A percentile compares a stretch with the other conserved stretches of the same genome.
These are phyloP conservation scores for Nothopassalora personata DNA, from an alignment of 2,329 filamentous ascomycete genomes.

Conservation along the genomic window DNA sequence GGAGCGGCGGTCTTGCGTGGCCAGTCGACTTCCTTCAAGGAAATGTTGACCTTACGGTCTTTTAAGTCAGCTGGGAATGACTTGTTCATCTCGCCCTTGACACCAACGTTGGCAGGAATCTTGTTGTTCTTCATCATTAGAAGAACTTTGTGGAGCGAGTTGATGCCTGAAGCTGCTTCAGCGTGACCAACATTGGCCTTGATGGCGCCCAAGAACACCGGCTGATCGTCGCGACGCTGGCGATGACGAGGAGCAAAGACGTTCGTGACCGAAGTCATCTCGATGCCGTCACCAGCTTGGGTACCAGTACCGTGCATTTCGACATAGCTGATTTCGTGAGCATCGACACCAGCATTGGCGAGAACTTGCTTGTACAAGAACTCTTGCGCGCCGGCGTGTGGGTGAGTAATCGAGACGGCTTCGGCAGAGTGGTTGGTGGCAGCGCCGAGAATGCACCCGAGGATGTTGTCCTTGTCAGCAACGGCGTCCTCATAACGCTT, in stretches of 20 bases:
- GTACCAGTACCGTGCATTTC: slow-evolving; percentile 90
- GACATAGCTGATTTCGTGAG: slow-evolving; percentile 72
- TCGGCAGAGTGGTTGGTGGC: slow-evolving; percentile 79
- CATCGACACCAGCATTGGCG: slow-evolving; percentile 67
- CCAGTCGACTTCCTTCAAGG: slow-evolving; percentile 41
- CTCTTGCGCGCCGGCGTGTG: slow-evolving; percentile 71
- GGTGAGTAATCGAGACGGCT: slow-evolving; percentile 76
- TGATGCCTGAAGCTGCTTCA: slow-evolving; percentile 52
- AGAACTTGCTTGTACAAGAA: slow-evolving; percentile 65
- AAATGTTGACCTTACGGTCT: slow-evolving; percentile 51
- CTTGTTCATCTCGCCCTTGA: slow-evolving; percentile 53
- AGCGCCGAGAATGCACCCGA: slow-evolving; percentile 70
- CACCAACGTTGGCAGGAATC: slow-evolving; percentile 52
- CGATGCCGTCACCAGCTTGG: slow-evolving; percentile 74
- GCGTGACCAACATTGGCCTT: slow-evolving; percentile 53
- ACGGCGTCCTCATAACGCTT: slow-evolving; percentile 76
- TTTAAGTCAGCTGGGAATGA: slow-evolving; percentile 49
- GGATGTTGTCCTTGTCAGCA: slow-evolving; percentile 63
- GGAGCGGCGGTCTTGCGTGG: slow-evolving; percentile 45
- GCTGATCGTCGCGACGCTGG: slow-evolving; percentile 43
- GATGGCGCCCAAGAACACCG: slow-evolving; percentile 50
- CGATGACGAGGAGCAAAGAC: slow-evolving; percentile 54
- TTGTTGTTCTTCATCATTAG: slow-evolving; percentile 52
- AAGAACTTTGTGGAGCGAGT: slow-evolving; percentile 49
- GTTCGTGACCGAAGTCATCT: slow-evolving; percentile 71